Evolutionary conservation across 805 yeast genomes (phyloP).

Genomic region (Sugiyamaella valdiviana): DNA sequence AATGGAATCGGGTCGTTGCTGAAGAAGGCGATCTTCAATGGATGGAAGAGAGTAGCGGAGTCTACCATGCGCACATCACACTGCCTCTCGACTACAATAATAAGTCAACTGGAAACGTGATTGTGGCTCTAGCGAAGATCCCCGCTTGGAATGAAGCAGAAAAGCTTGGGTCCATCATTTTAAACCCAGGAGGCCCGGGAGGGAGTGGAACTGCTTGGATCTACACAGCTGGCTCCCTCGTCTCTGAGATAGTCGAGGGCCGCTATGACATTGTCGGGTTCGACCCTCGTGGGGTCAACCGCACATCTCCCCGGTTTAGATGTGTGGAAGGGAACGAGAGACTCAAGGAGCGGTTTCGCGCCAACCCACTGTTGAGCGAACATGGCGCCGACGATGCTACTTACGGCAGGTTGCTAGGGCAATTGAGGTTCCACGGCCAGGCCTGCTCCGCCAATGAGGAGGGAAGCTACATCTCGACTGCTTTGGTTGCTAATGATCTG

Average conservation of each 20-base stretch:
- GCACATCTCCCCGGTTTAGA: conserved; percentile 15
- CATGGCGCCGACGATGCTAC: conserved; percentile 8
- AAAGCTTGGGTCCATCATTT: conserved; percentile 18
- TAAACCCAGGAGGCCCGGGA: conserved; percentile 28
- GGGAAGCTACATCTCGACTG: conserved; percentile 18
- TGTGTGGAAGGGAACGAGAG: conserved; percentile 11
- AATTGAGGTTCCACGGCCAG: conserved; percentile 11
- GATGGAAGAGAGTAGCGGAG: not conserved
- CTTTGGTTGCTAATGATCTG: conserved; percentile 23
- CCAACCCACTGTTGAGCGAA: not conserved
- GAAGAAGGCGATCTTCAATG: not conserved
- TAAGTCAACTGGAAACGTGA: conserved; percentile 6
- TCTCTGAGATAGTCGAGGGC: conserved; percentile 11
- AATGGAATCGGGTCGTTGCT: no score
- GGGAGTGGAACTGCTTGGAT: conserved; percentile 19
- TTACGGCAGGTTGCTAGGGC: conserved; percentile 13
- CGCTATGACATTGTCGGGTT: conserved; percentile 20
- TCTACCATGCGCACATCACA: conserved; percentile 4
- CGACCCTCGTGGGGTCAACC: conserved; percentile 24
- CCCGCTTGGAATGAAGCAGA: conserved; percentile 17
- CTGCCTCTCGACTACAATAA: conserved; percentile 12
- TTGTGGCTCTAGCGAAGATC: conserved; percentile 9
- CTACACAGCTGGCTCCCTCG: conserved; percentile 5
- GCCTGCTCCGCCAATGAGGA: conserved; percentile 12
- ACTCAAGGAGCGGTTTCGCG: not conserved